Base-by-base conservation (phyloP, 2,329 filamentous ascomycete species). In the Hymenoscyphus occultus region DNA sequence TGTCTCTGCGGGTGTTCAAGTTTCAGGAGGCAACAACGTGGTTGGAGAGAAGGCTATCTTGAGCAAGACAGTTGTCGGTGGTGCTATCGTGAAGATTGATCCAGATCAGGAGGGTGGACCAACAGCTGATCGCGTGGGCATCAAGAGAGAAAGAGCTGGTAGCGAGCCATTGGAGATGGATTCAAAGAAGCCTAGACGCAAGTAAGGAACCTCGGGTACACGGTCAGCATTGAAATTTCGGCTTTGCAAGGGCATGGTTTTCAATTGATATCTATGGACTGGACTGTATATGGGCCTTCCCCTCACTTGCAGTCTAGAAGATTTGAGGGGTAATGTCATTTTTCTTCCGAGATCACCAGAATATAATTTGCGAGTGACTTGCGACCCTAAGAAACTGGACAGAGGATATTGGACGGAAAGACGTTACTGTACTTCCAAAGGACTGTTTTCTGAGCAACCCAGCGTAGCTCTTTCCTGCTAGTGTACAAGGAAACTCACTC, bases 11-110 rank as follows among this genome's bases (percentile, higher is more conserved):
- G 79, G 81, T 16, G 69, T 83, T 22, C 78, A 75, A 9, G 76
- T 84, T 16, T 74, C 79, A 45, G 82, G 82, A 0, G 69, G 74
- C 1, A 74, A 76, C 12, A 84, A 84, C 61, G 68, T 82, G 13
- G 68, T 84, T 5, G 82, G 81, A 28, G 69, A 73, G 60, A 62
- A 64, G 31, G 68, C 60, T 22, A 58, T 65, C 14, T 39, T 65
- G 58, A 58, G 51, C n/a, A 59, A 61, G 56, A 60, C 19, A 32
- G 42, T 51, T 14, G 39, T 13, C 12, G 35, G 39, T 9, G 59
- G 28, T 16, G 35, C 22, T 4, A 12, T 57, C 3, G 63, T 56
- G 56, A 66, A 62, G 40, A 42, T 59, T 31, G 54, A 59, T 32
- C 45, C 45, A 19, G 35, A 60, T 4, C 59, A 61, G 28, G 58